Base-by-base conservation (phyloP, 1,139 yeast species). In the Taphrina wiesneri region DNA sequence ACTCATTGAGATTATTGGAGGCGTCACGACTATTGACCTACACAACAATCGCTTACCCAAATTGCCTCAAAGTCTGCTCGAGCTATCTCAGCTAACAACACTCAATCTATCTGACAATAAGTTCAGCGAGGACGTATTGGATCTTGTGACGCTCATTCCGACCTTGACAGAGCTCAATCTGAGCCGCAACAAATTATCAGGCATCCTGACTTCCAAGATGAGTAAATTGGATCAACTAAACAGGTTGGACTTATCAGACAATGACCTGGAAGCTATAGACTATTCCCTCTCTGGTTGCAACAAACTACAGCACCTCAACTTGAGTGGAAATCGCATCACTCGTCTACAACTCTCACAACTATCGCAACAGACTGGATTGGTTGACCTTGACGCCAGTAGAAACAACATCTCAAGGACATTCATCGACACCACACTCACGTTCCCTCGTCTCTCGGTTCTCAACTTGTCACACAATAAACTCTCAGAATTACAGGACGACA, bases 71-170 rank as follows among this genome's bases (percentile, higher is more conserved):
- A 51, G 47, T 21, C 15, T 41, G 30, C 25, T 39, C 28, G 36
- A 49, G 52, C 45, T 60, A 19, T 21, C 21, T 15, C 51, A 28
- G 5, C 52, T 60, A 19, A 51, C 57, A 7, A 28, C 57, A 13
- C 43, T 60, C 25, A 47, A 49, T 2, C 43, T 60, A n/a, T 43
- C 64, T 3, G 64, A 54, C 19, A 60, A 60, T 21, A 28, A 49
- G 19, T 15, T 60, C 7, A 51, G 39, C 11, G 5, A 4, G 28
- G 21, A 17, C 17, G 32, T 25, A 15, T 28, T 49, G 17, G 25
- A 41, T n/a, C 26, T 51, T 3, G 7, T 60, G 3, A 17, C 34
- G 13, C 51, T n/a, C 21, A 2, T 60, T 17, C 45, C 52, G 4
- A 39, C 45, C 13, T 41, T 60, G 23, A 39, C 47, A n/a, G 56